A percentile compares a stretch with the other conserved stretches of the same genome.
Conservation (phyloP, 2,329 filamentous ascomycete species). For the Drechslerella dactyloides region DNA sequence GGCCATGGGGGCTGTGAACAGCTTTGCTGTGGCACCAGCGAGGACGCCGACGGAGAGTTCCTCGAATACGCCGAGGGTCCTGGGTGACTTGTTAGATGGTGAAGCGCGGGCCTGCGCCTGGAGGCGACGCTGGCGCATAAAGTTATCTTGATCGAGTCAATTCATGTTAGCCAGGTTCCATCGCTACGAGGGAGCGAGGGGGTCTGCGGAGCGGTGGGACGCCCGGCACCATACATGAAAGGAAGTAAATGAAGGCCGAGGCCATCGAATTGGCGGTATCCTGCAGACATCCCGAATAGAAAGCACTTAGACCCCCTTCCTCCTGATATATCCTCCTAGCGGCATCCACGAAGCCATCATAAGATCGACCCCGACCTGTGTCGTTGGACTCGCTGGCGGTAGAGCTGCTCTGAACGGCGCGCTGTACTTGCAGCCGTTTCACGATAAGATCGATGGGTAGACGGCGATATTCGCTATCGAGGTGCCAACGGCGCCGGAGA, state of each 20-base stretch:
- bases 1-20: slow-evolving; percentile 78
- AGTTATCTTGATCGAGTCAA: slow-evolving; percentile 64
- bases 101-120: slow-evolving; percentile 59
- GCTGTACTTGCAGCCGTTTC: slow-evolving; percentile 80
- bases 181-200: no score
- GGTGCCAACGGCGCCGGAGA: slow-evolving; percentile 78
- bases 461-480: slow-evolving; percentile 78
- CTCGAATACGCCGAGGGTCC: slow-evolving; percentile 67
- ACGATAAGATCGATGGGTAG: slow-evolving; percentile 85
- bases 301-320: slow-evolving; percentile 70
- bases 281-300: slow-evolving; percentile 71
- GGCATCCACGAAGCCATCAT: slow-evolving; percentile 72
- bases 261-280: slow-evolving; percentile 71
- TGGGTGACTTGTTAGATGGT: slow-evolving; percentile 46
- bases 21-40: slow-evolving; percentile 75
- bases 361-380: slow-evolving; percentile 60
- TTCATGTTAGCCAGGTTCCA: neutral
- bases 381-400: slow-evolving; percentile 42
- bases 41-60: slow-evolving; percentile 76
- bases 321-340: slow-evolving; percentile 72
- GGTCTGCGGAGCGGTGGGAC: no score
- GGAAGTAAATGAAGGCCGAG: slow-evolving; percentile 54
- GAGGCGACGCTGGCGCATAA: slow-evolving; percentile 58
- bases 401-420: slow-evolving; percentile 57
- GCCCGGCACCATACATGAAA: slow-evolving; percentile 54